phyloP scores from a whole-genome alignment of 139 green algal genomes.

The Chlorella sp. region DNA sequence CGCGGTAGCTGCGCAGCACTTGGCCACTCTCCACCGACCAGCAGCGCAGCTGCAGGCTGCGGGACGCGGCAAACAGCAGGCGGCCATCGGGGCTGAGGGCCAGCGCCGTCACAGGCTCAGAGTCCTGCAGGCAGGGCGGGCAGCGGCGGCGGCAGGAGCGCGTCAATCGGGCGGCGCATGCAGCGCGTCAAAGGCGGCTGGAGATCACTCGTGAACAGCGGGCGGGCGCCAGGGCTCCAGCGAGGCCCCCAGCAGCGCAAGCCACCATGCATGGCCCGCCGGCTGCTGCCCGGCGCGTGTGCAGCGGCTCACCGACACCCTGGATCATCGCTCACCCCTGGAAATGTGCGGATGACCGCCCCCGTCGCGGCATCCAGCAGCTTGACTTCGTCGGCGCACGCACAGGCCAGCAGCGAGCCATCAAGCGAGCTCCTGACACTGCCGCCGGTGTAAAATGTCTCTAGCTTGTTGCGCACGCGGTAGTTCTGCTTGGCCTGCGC shows the following conservation, averaged over 20 bases:
- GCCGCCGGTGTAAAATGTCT: conserved; percentile 94
- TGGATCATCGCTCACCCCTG: conserved; percentile 63
- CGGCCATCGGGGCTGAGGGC: conserved; percentile 77
- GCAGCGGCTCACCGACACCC: neutral
- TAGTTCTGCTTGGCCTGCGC: conserved; percentile 76
- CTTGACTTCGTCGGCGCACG: conserved; percentile 92
- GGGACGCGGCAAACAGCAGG: conserved; percentile 79
- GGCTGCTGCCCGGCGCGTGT: no score
- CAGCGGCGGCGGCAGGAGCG: neutral
- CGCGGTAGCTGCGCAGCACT: conserved; percentile 67
- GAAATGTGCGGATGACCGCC: conserved; percentile 64
- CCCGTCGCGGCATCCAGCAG: conserved; percentile 75
- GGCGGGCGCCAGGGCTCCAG: no score
- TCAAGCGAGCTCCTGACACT: conserved; percentile 65
- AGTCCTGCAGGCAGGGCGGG: conserved; percentile 67
- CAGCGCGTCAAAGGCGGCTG: neutral
- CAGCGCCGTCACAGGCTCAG: conserved; percentile 89
- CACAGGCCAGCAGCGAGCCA: conserved; percentile 76
- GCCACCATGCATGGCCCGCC: neutral
- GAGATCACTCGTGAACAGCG: neutral
- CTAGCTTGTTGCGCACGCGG: conserved; percentile 65
- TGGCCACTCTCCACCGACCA: conserved; percentile 72
- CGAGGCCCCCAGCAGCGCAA: no score
- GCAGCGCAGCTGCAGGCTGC: conserved; percentile 75
- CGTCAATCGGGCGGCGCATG: neutral